Conservation (phyloP, 192 early-diverging fungal species). For the Chytriomyces hyalinus region DNA sequence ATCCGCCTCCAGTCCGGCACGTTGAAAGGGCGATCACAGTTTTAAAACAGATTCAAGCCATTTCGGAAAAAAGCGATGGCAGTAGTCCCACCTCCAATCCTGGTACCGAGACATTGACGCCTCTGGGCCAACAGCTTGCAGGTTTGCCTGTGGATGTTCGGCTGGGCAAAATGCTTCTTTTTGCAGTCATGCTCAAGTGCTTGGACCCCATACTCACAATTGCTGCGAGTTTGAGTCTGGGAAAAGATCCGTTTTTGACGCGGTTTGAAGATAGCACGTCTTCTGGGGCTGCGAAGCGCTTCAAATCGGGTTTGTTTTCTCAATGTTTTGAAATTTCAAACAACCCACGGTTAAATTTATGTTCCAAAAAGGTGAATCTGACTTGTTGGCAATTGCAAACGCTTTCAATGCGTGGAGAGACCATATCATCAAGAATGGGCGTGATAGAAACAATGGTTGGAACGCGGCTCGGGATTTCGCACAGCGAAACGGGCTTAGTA, state of each 20-base stretch:
- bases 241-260: slow-evolving; percentile 33
- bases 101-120: slow-evolving; percentile 52
- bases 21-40: slow-evolving; percentile 65
- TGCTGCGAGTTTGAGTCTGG: slow-evolving; percentile 28
- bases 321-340: neutral
- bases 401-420: slow-evolving; percentile 35
- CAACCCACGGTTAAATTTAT: neutral
- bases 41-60: slow-evolving; percentile 61
- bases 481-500: slow-evolving; percentile 22
- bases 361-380: slow-evolving; percentile 30
- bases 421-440: neutral
- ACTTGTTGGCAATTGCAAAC: slow-evolving; percentile 33
- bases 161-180: slow-evolving; percentile 58
- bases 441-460: slow-evolving; percentile 1
- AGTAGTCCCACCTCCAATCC: too few species aligned
- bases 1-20: slow-evolving; percentile 65
- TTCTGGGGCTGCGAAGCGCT: slow-evolving; percentile 1
- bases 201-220: slow-evolving; percentile 44
- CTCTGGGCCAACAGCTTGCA: slow-evolving; percentile 72
- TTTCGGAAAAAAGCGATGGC: slow-evolving; percentile 38
- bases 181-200: slow-evolving; percentile 29
- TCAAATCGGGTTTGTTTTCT: neutral
- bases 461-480: slow-evolving; percentile 25
- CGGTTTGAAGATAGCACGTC: slow-evolving; percentile 20
- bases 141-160: slow-evolving; percentile 77